A percentile compares a stretch with the other conserved stretches of the same genome.
phyloP scores from a whole-genome alignment of 176 grass and related monocot species.

The Avena atlantica region DNA sequence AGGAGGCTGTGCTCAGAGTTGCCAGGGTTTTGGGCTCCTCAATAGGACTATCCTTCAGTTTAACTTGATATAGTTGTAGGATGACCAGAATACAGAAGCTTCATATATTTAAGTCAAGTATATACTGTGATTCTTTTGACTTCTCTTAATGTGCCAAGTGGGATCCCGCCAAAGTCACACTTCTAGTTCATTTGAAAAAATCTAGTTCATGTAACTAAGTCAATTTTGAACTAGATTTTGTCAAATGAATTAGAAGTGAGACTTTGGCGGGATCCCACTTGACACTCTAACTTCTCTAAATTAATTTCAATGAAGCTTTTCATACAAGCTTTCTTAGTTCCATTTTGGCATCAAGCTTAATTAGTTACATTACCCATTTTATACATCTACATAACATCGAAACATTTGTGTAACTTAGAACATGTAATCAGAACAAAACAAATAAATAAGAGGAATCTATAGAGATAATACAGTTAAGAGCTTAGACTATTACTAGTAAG shows the following conservation, averaged over 20 bases:
- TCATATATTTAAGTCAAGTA: background rate
- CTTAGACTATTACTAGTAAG: background rate
- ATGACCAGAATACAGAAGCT: background rate
- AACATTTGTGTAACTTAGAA: background rate
- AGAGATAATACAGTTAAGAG: background rate
- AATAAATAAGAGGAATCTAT: background rate
- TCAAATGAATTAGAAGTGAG: no score
- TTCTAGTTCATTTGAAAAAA: no score
- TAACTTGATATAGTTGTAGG: background rate
- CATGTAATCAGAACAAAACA: background rate
- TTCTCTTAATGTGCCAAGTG: background rate
- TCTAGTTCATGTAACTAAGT: no score
- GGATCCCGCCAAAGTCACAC: no score
- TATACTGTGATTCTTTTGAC: background rate
- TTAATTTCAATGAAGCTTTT: background rate
- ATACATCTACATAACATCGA: no score
- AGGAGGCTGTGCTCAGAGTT: conserved; percentile 24
- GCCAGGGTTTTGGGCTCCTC: background rate
- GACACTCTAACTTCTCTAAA: background rate
- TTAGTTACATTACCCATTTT: background rate
- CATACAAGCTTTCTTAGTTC: conserved; percentile 6
- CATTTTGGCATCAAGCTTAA: background rate
- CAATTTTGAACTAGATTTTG: no score
- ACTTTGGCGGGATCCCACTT: no score
- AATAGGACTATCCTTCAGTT: conserved; percentile 7